Evolutionary conservation across 176 grass and related monocot genomes (phyloP), one percentile per base, ranked within the genome.

Genomic region (Ampelocalamus luodianensis): DNA sequence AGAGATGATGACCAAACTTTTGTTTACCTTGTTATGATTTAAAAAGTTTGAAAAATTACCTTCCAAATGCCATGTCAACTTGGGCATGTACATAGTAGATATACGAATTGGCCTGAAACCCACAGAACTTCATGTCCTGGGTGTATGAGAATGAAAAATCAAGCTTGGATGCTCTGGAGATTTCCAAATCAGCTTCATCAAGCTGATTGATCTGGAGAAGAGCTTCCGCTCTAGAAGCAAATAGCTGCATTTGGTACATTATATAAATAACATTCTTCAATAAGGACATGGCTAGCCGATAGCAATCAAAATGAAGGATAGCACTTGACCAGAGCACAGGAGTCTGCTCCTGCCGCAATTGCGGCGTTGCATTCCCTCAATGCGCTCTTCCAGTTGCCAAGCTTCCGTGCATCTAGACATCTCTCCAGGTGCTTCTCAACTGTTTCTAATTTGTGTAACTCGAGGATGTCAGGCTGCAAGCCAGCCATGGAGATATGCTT

Each of bases 31-130:
- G 20, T 61, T 63, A 68, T 36, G 3, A 23, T 66, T 64, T 23
- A n/a, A 59, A 59, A 23, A 75, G 46, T 5, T 38, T 4, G 17
- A 42, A 10, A 66, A 77, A 81, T 89, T 81, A 98, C 96, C 96
- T 98, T 91, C 96, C 96, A 24, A 85, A 53, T 68, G 91, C 85
- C 86, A 95, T 92, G 83, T 95, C 96, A 85, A 98, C 88, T 83
- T 95, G 91, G 49, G 93, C 93, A 49, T 90, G 87, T 39, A 95
- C 89, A 39, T 89, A 93, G 71, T 90, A 91, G 43, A 98, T 81
- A 77, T 93, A 95, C 2, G 96, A 85, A 18, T 90, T 93, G 11
- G 85, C 77, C 23, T 90, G 42, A 76, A 98, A 95, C 10, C 93
- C 93, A 76, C 91, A 87, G 65, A 92, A 90, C 68, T 92, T 95